A percentile compares a stretch with the other conserved stretches of the same genome.
phyloP scores from a whole-genome alignment of 106 monocot species.

The Agapanthus africanus region DNA sequence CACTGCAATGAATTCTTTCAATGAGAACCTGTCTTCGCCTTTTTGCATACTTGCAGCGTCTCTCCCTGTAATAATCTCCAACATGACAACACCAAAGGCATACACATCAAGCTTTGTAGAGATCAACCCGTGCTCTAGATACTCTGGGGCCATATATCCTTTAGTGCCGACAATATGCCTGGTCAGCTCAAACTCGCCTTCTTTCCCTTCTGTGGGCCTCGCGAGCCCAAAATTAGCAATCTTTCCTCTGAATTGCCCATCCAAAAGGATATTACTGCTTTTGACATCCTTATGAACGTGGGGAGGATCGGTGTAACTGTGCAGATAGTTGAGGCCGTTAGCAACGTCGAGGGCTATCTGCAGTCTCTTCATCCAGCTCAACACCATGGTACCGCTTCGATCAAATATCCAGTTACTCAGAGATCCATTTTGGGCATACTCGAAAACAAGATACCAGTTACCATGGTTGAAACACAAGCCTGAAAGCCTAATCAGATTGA shows the following conservation, averaged over 20 bases:
- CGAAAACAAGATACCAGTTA: slow-evolving; percentile 15
- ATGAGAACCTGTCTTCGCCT: slow-evolving; percentile 19
- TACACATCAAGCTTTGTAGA: slow-evolving; percentile 46
- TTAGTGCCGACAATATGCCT: slow-evolving; percentile 30
- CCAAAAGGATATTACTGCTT: slow-evolving; percentile 24
- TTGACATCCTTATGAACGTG: slow-evolving; percentile 22
- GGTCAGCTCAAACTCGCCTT: slow-evolving; percentile 25
- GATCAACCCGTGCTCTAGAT: slow-evolving; percentile 35
- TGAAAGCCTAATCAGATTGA: slow-evolving; percentile 14
- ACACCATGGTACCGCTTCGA: slow-evolving; percentile 9
- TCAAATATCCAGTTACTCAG: slow-evolving; percentile 19
- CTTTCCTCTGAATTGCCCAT: slow-evolving; percentile 18
- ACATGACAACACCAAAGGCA: slow-evolving; percentile 36
- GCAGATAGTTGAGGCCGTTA: slow-evolving; percentile 23
- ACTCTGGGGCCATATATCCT: slow-evolving; percentile 45
- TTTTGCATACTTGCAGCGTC: neutral
- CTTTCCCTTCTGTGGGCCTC: slow-evolving; percentile 15
- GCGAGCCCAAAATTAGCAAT: slow-evolving; percentile 28
- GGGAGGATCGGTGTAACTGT: slow-evolving; percentile 13
- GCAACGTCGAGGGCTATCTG: slow-evolving; percentile 31
- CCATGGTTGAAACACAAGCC: slow-evolving; percentile 17
- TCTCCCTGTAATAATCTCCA: slow-evolving; percentile 48
- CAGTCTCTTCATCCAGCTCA: slow-evolving; percentile 26
- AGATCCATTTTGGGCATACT: slow-evolving; percentile 15
- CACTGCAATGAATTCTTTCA: slow-evolving; percentile 21